Base-by-base conservation (phyloP, 306 rosid genomes). In the Begonia peltatifolia region DNA sequence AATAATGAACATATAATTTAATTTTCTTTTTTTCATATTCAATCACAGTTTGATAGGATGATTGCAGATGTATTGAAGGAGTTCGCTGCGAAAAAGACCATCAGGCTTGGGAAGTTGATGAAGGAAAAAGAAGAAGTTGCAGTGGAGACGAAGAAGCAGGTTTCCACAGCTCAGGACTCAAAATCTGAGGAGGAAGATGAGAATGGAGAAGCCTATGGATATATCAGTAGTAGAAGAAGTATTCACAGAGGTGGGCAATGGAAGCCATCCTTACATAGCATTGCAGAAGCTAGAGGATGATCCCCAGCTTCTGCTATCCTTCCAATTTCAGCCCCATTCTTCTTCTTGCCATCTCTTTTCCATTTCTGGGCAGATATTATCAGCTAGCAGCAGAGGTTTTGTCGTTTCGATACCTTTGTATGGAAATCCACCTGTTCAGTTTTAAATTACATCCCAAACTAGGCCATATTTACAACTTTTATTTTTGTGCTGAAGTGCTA, bases 201-300 rank as follows among this genome's bases (percentile, higher is more conserved):
- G 51, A 66, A 14, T 54, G 76, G n/a, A 57, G 71, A 55, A 61
- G 62, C 36, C 58, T 51, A 60, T 56, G 58, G 61, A 47, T 62
- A 38, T 43, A 80, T 66, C 68, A 58, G 69, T 12, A 63, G 71
- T 65, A 85, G 78, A 58, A 84, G 79, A 69, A 83, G 79, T 59
- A 74, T 63, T 38, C 66, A 46, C 25, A 53, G 49, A 15, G 57
- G 63, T 14, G 65, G 83, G 56, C 95, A 88, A 57, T 88, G 96
- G 95, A 81, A 78, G 71, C 96, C 96, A 71, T 84, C 93, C 43
- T 79, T 87, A 74, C 96, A 84, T 53, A 87, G 94, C 80, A 88
- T 88, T 69, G 79, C 72, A 79, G 96, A 88, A 75, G 13, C 79
- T 69, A 93, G 93, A 68, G 82, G 71, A 63, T 81, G 79, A 86